phyloP scores from a whole-genome alignment of 805 yeast genomes.

The Saccharomycopsis selenospora region DNA sequence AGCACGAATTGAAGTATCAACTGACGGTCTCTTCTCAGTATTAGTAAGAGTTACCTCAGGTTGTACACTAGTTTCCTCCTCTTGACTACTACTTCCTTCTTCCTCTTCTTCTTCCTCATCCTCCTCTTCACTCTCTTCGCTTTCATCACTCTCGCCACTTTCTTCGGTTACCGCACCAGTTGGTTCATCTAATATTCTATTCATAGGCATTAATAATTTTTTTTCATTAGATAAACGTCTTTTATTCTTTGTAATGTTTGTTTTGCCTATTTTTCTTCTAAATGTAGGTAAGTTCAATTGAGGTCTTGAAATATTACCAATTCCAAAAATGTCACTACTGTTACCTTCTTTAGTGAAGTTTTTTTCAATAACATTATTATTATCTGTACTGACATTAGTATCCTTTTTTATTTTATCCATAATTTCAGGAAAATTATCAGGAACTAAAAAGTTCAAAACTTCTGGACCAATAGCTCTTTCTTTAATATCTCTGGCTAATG shows the following conservation, averaged over 20 bases:
- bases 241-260: conserved; percentile 13
- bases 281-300: conserved; percentile 24
- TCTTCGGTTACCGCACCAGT: conserved; percentile 15
- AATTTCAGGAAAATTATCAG: conserved; percentile 48
- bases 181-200: conserved; percentile 21
- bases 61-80: neutral
- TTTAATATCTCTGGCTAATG: conserved; percentile 62
- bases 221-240: conserved; percentile 25
- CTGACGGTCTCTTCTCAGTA: neutral
- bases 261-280: conserved; percentile 21
- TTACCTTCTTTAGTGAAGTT: conserved; percentile 16
- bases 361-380: conserved; percentile 12
- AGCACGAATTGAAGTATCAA: neutral
- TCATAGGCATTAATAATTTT: conserved; percentile 23
- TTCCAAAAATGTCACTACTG: conserved; percentile 12
- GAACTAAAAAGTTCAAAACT: conserved; percentile 53
- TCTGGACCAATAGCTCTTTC: conserved; percentile 67
- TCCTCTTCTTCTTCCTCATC: conserved; percentile 19
- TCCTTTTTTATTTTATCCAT: conserved; percentile 28
- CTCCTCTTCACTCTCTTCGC: conserved; percentile 13
- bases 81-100: conserved; percentile 7
- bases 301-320: conserved; percentile 12
- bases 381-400: neutral
- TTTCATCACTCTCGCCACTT: conserved; percentile 8
- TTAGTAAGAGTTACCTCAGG: neutral